Evolutionary conservation across 73 alveolate genomes (phyloP), one percentile per base, ranked within the genome.

Genomic region (Vitrella brassicaformis): DNA sequence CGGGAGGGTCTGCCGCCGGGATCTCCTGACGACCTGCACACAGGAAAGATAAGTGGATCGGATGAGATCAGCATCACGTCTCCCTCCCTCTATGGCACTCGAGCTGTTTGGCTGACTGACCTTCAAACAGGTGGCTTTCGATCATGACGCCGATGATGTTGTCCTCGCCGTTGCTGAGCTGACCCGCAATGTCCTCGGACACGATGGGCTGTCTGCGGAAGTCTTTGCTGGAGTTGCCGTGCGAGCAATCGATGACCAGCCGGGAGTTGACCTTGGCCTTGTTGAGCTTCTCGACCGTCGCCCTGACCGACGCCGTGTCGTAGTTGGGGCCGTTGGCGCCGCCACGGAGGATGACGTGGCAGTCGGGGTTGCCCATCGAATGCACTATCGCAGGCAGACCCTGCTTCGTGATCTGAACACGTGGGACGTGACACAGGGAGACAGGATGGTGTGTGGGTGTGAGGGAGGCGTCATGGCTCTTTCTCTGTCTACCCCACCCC

Each of bases 291-390:
- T 28, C 28, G 31, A 25, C 64, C 14, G 56, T 19, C 29, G 64
- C 73, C 19, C 9, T 18, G 73, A 27, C 47, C 22, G 71, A 26
- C 71, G 31, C 25, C 25, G 31, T 10, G 31, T 74, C 82, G 14
- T 14, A 75, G 75, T 75, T 75, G 32, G 82, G 82, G 29, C 76
- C 82, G 25, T 39, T 30, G 27, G 66, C 76, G 30, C 71, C 71
- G 66, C 82, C 82, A 19, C 82, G 7, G 65, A 75, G 67, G 32
- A 75, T 70, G 30, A 75, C 68, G 71, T 75, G 82, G n/a, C n/a
- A 56, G n/a, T 68, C 82, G 0, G 76, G 82, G 47, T 75, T 75
- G 9, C 82, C 82, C 0, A 25, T 29, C 30, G 71, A 73, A 71
- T 75, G 46, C 9, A 26, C 25, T 4, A 27, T 0, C 31, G 10